phyloP scores from a whole-genome alignment of 225 moss, liverwort and hornwort species.

The Asterella californica region DNA sequence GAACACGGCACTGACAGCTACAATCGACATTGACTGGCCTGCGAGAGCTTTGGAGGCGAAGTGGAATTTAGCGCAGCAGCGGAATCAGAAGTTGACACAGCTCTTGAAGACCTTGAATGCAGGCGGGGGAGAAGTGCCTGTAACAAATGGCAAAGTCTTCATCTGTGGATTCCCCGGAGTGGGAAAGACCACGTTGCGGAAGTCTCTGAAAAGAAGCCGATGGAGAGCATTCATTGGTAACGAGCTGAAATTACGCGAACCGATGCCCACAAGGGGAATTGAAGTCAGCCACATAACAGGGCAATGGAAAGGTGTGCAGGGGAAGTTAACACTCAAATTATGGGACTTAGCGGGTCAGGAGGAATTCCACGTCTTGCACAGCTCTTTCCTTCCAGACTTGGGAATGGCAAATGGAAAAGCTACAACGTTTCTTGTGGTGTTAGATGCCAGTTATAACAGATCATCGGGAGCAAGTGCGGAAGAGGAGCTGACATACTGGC shows the following conservation, averaged over 20 bases:
- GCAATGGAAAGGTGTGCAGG: background rate
- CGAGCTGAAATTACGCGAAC: background rate
- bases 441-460: background rate
- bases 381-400: slow-evolving; percentile 3
- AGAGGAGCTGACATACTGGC: slow-evolving; percentile 11
- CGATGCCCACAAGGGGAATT: slow-evolving; percentile 1
- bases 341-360: slow-evolving; percentile 16
- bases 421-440: slow-evolving; percentile 7
- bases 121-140: background rate
- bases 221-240: background rate
- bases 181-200: slow-evolving; percentile 11
- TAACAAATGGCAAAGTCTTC: background rate
- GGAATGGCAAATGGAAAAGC: slow-evolving; percentile 1
- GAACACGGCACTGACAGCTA: slow-evolving; percentile 21
- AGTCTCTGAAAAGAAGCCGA: background rate
- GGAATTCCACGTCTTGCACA: slow-evolving; percentile 14
- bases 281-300: background rate
- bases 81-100: background rate
- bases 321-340: background rate
- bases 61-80: background rate
- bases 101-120: background rate
- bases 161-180: background rate
- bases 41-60: slow-evolving; percentile 4
- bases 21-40: slow-evolving; percentile 28
- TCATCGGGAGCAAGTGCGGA: background rate